A percentile compares a stretch with the other conserved stretches of the same genome.
phyloP scores from a whole-genome alignment of 352 stramenopile genomes.

The Globisporangium takayamanum region DNA sequence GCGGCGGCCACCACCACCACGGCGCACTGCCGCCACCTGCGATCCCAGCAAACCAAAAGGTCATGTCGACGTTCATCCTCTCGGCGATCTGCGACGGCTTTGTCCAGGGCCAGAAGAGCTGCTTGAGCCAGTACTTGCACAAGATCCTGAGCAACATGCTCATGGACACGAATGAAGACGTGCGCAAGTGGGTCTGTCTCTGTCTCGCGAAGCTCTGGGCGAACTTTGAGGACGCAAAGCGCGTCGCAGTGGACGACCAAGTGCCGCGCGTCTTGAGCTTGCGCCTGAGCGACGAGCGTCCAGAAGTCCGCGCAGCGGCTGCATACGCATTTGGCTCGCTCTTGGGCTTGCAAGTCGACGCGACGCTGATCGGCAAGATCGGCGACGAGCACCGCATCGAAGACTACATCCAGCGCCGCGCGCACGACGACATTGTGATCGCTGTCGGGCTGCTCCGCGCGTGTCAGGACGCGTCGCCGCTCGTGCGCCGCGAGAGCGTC shows the following conservation, averaged over 20 bases:
- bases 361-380: constrained; percentile 36
- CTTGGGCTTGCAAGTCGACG: constrained; percentile 78
- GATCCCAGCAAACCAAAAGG: constrained; percentile 89
- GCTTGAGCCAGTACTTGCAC: constrained; percentile 87
- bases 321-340: constrained; percentile 92
- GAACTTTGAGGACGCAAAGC: constrained; percentile 87
- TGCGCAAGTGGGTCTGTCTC: constrained; percentile 85
- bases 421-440: constrained; percentile 62
- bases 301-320: constrained; percentile 90
- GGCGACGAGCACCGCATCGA: constrained; percentile 44
- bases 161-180: constrained; percentile 52
- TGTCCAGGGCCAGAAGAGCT: constrained; percentile 89
- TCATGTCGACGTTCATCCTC: constrained; percentile 95
- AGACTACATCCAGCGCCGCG: constrained; percentile 52
- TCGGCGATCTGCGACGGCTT: constrained; percentile 93
- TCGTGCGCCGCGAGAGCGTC: constrained; percentile 80
- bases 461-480: constrained; percentile 73
- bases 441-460: constrained; percentile 58
- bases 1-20: constrained; percentile 2
- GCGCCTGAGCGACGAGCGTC: constrained; percentile 78
- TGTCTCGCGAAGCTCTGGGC: constrained; percentile 95
- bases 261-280: constrained; percentile 79
- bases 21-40: constrained; percentile 11
- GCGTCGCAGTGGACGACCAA: constrained; percentile 75
- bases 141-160: constrained; percentile 71